These are phyloP conservation scores for Nadsonia commutata DNA, from an alignment of 1,139 yeast species.

Conservation along the genomic window DNA sequence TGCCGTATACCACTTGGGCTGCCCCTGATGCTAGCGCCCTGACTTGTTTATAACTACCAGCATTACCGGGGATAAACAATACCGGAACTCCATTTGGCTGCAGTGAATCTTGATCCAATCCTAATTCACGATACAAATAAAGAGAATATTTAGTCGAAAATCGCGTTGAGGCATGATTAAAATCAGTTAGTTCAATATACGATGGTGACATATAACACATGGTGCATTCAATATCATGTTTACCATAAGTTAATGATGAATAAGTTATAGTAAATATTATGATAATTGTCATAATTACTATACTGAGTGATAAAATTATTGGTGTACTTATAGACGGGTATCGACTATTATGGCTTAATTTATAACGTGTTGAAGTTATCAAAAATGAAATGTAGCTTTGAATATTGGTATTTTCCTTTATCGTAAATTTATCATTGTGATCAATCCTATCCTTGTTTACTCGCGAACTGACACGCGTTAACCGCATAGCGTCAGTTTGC, in stretches of 20 bases:
- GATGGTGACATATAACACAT: constrained; percentile 6
- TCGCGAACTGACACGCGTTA: too few relatives aligned
- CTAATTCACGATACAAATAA: constrained; percentile 58
- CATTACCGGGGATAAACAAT: constrained; percentile 91
- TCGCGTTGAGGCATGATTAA: constrained; percentile 56
- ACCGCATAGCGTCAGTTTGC: too few relatives aligned
- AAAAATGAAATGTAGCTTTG: too few relatives aligned
- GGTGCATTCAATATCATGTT: neutral
- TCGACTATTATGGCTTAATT: too few relatives aligned
- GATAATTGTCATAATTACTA: too few relatives aligned
- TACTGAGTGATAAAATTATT: too few relatives aligned
- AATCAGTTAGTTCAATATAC: constrained; percentile 15
- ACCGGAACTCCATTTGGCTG: constrained; percentile 62
- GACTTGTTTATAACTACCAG: constrained; percentile 84
- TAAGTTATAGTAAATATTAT: neutral
- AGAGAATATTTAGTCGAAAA: constrained; percentile 70
- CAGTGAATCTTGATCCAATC: constrained; percentile 19
- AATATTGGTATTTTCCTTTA: too few relatives aligned
- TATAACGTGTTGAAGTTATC: too few relatives aligned
- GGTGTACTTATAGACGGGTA: too few relatives aligned
- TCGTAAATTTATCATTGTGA: too few relatives aligned
- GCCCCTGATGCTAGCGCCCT: constrained; percentile 69
- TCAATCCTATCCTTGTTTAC: too few relatives aligned
- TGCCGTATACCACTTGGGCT: constrained; percentile 33
- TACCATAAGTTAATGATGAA: neutral